Percentiles rank a stretch among this genome's conserved stretches.
These are phyloP conservation scores for Pezicula radicicola DNA, from an alignment of 2,329 filamentous ascomycete species.

Conservation along the genomic window DNA sequence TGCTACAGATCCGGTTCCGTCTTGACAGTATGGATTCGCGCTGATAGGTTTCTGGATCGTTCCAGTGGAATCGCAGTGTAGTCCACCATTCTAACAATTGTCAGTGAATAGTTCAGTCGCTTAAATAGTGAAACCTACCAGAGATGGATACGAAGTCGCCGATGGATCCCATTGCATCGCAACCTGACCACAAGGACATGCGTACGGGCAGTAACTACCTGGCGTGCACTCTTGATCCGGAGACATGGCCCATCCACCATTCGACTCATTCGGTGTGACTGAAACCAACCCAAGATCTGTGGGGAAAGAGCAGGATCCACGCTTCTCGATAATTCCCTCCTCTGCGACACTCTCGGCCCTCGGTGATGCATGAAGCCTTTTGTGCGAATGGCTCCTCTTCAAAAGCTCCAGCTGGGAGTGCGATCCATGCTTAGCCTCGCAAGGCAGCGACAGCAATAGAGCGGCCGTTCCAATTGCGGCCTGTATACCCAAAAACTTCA, in stretches of 20 bases:
- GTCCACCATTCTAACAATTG: conserved; percentile 60
- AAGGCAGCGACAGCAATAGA: conserved; percentile 38
- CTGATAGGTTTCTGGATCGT: conserved; percentile 68
- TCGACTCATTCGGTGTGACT: conserved; percentile 60
- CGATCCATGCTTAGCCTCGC: conserved; percentile 21
- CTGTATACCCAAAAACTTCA: conserved; percentile 52
- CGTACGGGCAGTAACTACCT: conserved; percentile 72
- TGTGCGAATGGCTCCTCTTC: conserved; percentile 22
- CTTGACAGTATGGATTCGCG: conserved; percentile 64
- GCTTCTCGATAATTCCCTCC: conserved; percentile 19
- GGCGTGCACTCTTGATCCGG: conserved; percentile 67
- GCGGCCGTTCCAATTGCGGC: conserved; percentile 47
- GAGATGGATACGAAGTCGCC: conserved; percentile 67
- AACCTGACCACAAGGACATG: conserved; percentile 72
- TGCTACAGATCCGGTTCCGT: conserved; percentile 62
- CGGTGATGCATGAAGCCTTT: conserved; percentile 19
- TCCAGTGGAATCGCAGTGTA: conserved; percentile 68
- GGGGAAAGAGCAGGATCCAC: conserved; percentile 60
- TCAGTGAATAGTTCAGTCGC: conserved; percentile 8
- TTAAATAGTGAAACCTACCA: conserved; percentile 48
- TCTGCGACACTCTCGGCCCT: conserved; percentile 14
- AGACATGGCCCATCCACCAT: conserved; percentile 78
- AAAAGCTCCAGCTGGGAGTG: conserved; percentile 23
- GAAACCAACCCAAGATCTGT: conserved; percentile 62
- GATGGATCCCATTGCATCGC: conserved; percentile 76